These are phyloP conservation scores for Moesziomyces sp. DNA, from an alignment of 1,284 basidiomycete genomes.

Conservation along the genomic window DNA sequence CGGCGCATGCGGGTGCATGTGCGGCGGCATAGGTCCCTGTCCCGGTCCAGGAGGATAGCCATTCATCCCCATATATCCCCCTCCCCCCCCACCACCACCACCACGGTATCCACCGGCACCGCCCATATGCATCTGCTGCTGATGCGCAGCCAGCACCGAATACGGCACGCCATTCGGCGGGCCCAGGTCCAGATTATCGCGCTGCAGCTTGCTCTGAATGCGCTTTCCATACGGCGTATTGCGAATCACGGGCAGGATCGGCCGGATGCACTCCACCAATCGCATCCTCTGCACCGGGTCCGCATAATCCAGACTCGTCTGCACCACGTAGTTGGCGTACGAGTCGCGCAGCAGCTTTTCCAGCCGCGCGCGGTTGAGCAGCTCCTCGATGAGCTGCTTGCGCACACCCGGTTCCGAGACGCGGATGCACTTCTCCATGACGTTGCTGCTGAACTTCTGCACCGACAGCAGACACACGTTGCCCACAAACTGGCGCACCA, in stretches of 20 bases:
- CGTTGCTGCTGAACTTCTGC: conserved; percentile 97
- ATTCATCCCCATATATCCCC: conserved; percentile 15
- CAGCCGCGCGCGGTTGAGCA: conserved; percentile 90
- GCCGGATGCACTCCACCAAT: conserved; percentile 66
- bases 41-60: conserved; percentile 11
- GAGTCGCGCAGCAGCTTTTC: conserved; percentile 90
- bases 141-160: conserved; percentile 52
- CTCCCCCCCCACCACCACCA: conserved; percentile 1
- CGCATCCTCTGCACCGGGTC: conserved; percentile 64
- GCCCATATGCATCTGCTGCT: conserved; percentile 56
- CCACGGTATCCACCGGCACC: conserved; percentile 22
- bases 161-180: conserved; percentile 52
- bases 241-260: conserved; percentile 66
- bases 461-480: conserved; percentile 98
- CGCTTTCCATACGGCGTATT: conserved; percentile 68
- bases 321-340: conserved; percentile 67
- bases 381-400: conserved; percentile 93
- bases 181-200: conserved; percentile 60
- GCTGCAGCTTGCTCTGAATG: conserved; percentile 67
- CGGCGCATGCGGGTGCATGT: conserved; percentile 14
- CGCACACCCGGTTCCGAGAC: conserved; percentile 94
- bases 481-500: conserved; percentile 96
- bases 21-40: conserved; percentile 6
- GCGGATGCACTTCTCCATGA: conserved; percentile 96
- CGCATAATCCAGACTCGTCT: conserved; percentile 66